Evolutionary conservation across 1,284 basidiomycete species (phyloP), one percentile per base, ranked within the genome.

Genomic region (Naganishia sp.): DNA sequence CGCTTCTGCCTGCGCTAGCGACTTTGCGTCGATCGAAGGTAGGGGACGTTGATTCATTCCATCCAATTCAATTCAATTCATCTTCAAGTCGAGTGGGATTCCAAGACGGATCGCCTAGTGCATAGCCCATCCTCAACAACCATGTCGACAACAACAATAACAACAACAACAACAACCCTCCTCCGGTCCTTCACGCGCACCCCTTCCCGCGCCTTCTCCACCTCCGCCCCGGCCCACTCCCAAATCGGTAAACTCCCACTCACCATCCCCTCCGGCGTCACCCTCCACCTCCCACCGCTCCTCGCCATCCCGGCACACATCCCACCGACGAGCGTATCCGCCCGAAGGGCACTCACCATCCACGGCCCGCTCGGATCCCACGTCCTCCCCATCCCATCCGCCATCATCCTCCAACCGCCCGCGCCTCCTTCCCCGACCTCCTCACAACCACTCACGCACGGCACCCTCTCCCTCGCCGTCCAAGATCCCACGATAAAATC

Each of bases 221-320:
- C 76, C 9, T 68, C 75, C 32, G 41, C 72, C 2, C 1, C 63
- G 5, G 11, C 68, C 10, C 25, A 50, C 11, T 81, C 81, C 3
- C 89, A 94, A 80, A 88, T 95, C 68, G 93, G 92, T 67, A 87
- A 88, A 72, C 82, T 86, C 65, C 90, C 91, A 57, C 88, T 96
- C 65, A 81, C 82, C 68, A 80, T 90, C 71, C 91, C 92, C 7
- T 74, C 84, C 10, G 81, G 83, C 70, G 87, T 94, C 73, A 68
- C 84, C 62, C 81, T 93, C 74, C 78, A 82, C 21, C 84, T 71
- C 23, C 71, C 75, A 6, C 60, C 65, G 25, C 13, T 31, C 25
- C 56, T 52, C 35, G 74, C 75, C 18, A 73, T 76, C 55, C 69
- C 75, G n/a, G 70, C 74, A 0, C 61, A 68, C 11, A 63, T 72